Percentiles rank a stretch among this genome's conserved stretches.
These are phyloP conservation scores for Cyclotella cryptica DNA, from an alignment of 108 stramenopile species.

Conservation along the genomic window DNA sequence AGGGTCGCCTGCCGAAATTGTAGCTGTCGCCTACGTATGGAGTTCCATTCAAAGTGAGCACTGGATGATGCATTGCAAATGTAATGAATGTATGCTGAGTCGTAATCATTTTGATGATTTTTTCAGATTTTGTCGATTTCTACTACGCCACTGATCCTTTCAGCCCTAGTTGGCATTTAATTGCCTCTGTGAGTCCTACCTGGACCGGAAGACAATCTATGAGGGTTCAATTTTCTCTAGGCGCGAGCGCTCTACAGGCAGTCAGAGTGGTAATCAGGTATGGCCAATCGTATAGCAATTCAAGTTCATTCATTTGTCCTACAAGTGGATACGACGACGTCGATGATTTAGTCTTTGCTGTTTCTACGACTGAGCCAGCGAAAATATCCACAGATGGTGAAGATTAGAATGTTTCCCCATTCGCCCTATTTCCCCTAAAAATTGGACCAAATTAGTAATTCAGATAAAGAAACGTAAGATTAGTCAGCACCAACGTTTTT, in stretches of 20 bases:
- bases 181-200: not conserved
- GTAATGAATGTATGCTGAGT: too few relatives aligned
- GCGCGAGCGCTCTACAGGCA: not conserved
- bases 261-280: constrained; percentile 10
- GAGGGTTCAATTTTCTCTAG: not conserved
- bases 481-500: not conserved
- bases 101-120: too few relatives aligned
- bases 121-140: not conserved
- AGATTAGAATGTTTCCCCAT: not conserved
- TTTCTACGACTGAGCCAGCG: not conserved
- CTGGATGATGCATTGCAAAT: too few relatives aligned
- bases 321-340: constrained; percentile 22
- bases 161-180: not conserved
- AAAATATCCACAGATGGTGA: not conserved
- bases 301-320: constrained; percentile 16
- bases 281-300: not conserved
- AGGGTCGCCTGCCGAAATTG: not conserved
- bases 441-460: too few relatives aligned
- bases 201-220: not conserved
- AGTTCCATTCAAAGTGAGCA: not conserved
- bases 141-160: not conserved
- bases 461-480: too few relatives aligned
- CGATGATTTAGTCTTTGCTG: constrained; percentile 20
- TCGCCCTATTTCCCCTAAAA: too few relatives aligned
- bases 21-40: not conserved